phyloP scores from a whole-genome alignment of 768 basidiomycete species.

The Strobilomyces confusus region DNA sequence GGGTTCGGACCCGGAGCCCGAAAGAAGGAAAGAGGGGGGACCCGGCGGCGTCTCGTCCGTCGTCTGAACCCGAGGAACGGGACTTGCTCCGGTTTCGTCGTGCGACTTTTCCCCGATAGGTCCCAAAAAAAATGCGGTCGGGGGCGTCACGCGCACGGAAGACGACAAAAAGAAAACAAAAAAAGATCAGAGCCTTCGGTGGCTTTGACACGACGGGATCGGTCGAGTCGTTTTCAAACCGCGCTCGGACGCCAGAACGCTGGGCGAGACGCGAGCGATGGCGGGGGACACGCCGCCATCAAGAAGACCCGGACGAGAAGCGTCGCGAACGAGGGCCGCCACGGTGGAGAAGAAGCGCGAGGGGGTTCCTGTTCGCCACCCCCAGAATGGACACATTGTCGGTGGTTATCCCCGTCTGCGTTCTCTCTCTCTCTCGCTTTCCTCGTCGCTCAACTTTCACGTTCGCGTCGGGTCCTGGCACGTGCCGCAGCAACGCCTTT shows the following conservation, averaged over 20 bases:
- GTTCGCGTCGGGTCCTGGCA: neutral
- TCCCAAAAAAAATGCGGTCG: no score
- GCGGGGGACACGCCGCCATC: neutral
- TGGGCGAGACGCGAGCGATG: no score
- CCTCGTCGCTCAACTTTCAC: neutral
- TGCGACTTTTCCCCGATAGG: neutral
- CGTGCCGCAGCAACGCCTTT: neutral
- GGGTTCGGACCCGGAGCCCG: no score
- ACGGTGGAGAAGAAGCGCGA: neutral
- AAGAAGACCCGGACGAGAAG: neutral
- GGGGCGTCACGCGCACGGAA: no score
- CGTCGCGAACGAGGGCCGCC: neutral
- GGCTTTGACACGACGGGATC: no score
- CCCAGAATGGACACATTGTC: constrained; percentile 10
- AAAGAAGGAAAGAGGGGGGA: no score
- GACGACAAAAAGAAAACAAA: no score
- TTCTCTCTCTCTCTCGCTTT: neutral
- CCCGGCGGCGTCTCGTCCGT: no score
- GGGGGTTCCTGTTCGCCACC: neutral
- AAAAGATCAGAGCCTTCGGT: no score
- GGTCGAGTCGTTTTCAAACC: no score
- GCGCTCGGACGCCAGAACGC: no score
- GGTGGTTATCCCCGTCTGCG: neutral
- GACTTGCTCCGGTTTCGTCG: neutral
- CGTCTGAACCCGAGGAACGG: no score